Base-by-base conservation (phyloP, 768 basidiomycete genomes). In the Lyophyllum atratum region DNA sequence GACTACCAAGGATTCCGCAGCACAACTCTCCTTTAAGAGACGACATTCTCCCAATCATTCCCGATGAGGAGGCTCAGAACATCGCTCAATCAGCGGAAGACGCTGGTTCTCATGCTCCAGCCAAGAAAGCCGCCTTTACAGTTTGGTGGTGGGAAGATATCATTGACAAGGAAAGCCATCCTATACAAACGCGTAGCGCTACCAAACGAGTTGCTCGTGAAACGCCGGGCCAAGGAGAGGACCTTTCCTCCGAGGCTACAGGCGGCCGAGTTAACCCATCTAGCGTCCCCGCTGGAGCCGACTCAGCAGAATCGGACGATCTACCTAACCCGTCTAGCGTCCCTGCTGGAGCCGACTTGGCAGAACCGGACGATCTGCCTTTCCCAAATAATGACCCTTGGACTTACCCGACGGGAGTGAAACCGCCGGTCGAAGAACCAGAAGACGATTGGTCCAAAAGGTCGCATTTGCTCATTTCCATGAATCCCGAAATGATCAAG, bases 61-160 rank as follows among this genome's bases (percentile, higher is more conserved):
- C 49, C 6, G 49, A 50, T 37, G 33, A 33, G 17, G 22, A 4
- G 2, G 14, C 22, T 19, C 49, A 50, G 17, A 12, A 50, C 7
- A 3, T 15, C 17, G 48, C 48, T 2, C 48, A 49, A 33, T 21
- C 21, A 3, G 12, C 19, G 1, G 49, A 50, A 25, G 31, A 50
- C 11, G 52, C 40, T 4, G 51, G 55, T 19, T 25, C 54, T 10
- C 37, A 33, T 10, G 31, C 34, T 1, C 45, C 55, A 0, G 64
- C 69, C 29, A 29, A 63, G 8, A 57, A 59, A 29, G 71, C 68
- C 1, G 67, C 64, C 14, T 52, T 54, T 21, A 54, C 63, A 1
- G 60, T 70, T 0, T 42, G 61, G 65, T 33, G 55, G 56, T 51
- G 68, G 67, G 28, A 57, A 47, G 54, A 72, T 61, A 17, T 54